Base-by-base conservation (phyloP, 106 monocot species). In the Phalaenopsis aphrodite region DNA sequence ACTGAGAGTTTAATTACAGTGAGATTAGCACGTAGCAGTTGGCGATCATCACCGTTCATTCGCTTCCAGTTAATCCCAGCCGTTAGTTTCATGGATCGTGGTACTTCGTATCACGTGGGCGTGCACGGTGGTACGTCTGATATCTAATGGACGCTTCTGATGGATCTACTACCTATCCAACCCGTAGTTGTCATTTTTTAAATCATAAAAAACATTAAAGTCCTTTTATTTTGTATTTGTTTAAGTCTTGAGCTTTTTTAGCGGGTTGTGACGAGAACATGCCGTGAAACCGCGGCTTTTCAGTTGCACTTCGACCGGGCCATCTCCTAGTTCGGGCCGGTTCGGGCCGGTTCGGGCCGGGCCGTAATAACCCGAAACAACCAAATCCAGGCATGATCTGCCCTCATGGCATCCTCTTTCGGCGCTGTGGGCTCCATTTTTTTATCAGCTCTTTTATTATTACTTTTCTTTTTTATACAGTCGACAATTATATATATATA, bases 141-240 rank as follows among this genome's bases (percentile, higher is more conserved):
- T 69, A 37, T 30, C 69, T 39, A 39, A 69, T 69, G 69, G 69
- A 69, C 69, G 69, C 69, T 69, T 69, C 69, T 38, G 69, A 69
- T 69, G 38, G 69, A 9, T 38, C 12, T 37, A 38, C 30, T n/a
- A 39, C 10, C 38, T 37, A 69, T 61, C 61, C 5, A 19, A 23
- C n/a, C n/a, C 61, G 8, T 39, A 69, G 69, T n/a, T 69, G 5
- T 38, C 11, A 69, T 37, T 69, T 69, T 11, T 37, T 69, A 37
- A 69, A 37, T 69, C 10, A 14, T 69, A 14, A 12, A 69, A 69
- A 39, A 69, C 39, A 37, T 41, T 12, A 11, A 52, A n/a, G 69
- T 69, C 69, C 69, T 69, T 69, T 39, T 39, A 37, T 39, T 69
- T 37, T 69, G 30, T 14, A 23, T 30, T 66, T 69, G 37, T 69